Conservation (phyloP, 2,329 filamentous ascomycete species). For the Monascus ruber region DNA sequence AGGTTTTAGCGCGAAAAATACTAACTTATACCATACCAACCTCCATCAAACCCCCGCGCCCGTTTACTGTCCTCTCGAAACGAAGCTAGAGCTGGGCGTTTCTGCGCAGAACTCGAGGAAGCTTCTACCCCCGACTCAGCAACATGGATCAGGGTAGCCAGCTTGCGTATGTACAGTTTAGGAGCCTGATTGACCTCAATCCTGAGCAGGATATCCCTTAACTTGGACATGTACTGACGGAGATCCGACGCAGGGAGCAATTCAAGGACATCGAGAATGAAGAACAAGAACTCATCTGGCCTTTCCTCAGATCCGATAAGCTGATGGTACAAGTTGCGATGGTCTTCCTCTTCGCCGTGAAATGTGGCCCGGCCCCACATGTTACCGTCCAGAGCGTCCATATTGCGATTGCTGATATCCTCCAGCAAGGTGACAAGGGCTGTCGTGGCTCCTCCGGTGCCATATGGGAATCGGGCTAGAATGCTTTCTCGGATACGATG, state of each 20-base stretch:
- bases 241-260: constrained; percentile 20
- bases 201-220: constrained; percentile 25
- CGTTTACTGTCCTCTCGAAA: constrained; percentile 18
- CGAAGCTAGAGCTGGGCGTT: constrained; percentile 19
- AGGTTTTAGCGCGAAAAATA: background rate
- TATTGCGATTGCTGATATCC: constrained; percentile 26
- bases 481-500: constrained; percentile 23
- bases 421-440: constrained; percentile 28
- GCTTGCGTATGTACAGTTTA: constrained; percentile 21
- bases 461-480: constrained; percentile 21
- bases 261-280: constrained; percentile 30
- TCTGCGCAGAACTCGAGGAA: constrained; percentile 15
- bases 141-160: constrained; percentile 19
- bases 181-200: constrained; percentile 34
- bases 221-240: constrained; percentile 15
- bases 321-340: constrained; percentile 32
- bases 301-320: constrained; percentile 21
- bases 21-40: background rate
- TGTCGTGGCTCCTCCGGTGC: constrained; percentile 25
- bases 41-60: constrained; percentile 14
- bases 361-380: constrained; percentile 22
- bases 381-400: constrained; percentile 27
- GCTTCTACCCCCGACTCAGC: constrained; percentile 11
- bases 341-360: constrained; percentile 27
- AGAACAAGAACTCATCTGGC: constrained; percentile 20